Conservation (phyloP, 2,329 filamentous ascomycete genomes). For the Exutisphaerella laricina region DNA sequence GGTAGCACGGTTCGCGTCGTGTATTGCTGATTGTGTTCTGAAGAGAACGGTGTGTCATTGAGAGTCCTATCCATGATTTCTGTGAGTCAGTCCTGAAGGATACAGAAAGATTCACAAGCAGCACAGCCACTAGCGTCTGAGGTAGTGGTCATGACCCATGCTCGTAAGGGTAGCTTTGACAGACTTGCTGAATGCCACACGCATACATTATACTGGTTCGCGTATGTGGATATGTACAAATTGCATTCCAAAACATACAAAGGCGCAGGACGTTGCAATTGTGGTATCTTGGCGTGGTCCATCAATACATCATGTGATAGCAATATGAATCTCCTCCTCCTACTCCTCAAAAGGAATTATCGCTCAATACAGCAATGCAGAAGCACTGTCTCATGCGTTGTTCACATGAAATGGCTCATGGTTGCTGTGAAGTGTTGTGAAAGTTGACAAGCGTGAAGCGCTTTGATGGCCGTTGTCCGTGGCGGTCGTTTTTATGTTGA, state of each 20-base stretch:
- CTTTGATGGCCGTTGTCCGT: slow-evolving; percentile 1
- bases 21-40: no score
- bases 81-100: no score
- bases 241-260: background rate
- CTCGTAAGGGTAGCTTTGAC: no score
- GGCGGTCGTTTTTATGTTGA: background rate
- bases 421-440: background rate
- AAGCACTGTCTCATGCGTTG: background rate
- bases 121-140: no score
- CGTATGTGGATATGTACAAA: background rate
- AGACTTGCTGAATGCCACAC: background rate
- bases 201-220: background rate
- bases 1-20: no score
- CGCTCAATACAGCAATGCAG: background rate
- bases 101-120: no score
- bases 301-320: background rate
- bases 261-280: slow-evolving; percentile 3
- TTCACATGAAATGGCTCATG: background rate
- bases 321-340: background rate
- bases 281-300: slow-evolving; percentile 1
- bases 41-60: no score
- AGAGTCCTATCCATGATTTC: no score
- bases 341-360: background rate
- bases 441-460: background rate
- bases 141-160: no score